Base-by-base conservation (phyloP, 352 stramenopile genomes). In the Phytophthora macrochlamydospora region DNA sequence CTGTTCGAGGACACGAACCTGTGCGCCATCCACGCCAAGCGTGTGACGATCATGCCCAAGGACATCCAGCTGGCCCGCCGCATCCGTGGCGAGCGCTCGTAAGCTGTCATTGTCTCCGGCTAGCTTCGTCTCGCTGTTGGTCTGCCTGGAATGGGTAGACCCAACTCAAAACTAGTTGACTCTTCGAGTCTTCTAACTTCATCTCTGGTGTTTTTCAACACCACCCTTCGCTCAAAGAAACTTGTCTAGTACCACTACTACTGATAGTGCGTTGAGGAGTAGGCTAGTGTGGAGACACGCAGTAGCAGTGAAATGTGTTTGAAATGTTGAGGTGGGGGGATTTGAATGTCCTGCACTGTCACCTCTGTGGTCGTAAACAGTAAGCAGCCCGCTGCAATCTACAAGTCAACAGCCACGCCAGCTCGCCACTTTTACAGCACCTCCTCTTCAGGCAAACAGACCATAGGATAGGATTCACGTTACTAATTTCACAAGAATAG, bases 1-100 rank as follows among this genome's bases (percentile, higher is more conserved):
- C 67, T 93, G 24, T 94, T 94, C 66, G 86, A 94, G 75, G 94
- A 98, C 87, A 94, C 88, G 37, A 98, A 98, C 80, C 73, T 98
- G 49, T 98, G 93, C 79, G 92, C 92, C 3, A 97, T 98, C 75
- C 93, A 98, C 81, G 93, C 76, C 32, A 98, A 98, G 79, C 82
- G 82, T 78, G 92, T 98, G 14, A 98, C 92, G 5, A 97, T 98
- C 73, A 97, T 98, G 93, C 90, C 91, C 29, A 98, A 98, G 79
- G 93, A 98, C 78, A 97, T 98, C 62, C 93, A 98, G 73, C 77
- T 98, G 42, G 94, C 93, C 29, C 82, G 91, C 70, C 89, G 94
- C 67, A 98, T 98, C 73, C 86, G 94, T 82, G 94, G 94, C 61
- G 85, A 93, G 68, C 83, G 83, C 46, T 92, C 84, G 56, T 92